A percentile compares a stretch with the other conserved stretches of the same genome.
Conservation (phyloP, 2,329 filamentous ascomycete species). For the Claviceps arundinis region DNA sequence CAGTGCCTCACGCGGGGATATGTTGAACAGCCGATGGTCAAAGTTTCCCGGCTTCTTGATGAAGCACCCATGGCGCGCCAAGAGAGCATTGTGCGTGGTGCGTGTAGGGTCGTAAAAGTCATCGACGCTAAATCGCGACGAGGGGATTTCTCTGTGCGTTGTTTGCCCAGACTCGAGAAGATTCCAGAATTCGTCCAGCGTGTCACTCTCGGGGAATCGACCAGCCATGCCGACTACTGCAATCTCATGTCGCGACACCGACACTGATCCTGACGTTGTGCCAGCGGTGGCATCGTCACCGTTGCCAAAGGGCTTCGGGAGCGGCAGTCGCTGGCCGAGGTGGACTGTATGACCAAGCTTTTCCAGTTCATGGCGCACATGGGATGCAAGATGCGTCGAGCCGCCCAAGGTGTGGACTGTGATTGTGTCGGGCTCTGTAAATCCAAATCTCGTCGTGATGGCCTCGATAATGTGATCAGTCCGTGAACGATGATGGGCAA, state of each 20-base stretch:
- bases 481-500: background rate
- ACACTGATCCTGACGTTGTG: background rate
- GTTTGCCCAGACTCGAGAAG: background rate
- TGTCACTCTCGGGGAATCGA: background rate
- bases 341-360: background rate
- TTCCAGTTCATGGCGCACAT: background rate
- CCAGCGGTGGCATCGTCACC: background rate
- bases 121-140: background rate
- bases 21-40: slow-evolving; percentile 70
- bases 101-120: background rate
- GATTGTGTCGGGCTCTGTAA: background rate
- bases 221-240: background rate
- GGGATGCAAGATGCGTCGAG: background rate
- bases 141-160: background rate
- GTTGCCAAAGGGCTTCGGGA: background rate
- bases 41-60: slow-evolving; percentile 60
- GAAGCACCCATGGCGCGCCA: slow-evolving; percentile 42
- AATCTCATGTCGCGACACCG: background rate
- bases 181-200: background rate
- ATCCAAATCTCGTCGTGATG: background rate
- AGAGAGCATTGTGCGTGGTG: background rate
- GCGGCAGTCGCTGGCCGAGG: background rate
- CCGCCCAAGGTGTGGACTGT: background rate
- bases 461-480: background rate
- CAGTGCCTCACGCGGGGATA: slow-evolving; percentile 64